phyloP scores from a whole-genome alignment of 495 filamentous ascomycete genomes.

The Aspergillus coremiiformis region DNA sequence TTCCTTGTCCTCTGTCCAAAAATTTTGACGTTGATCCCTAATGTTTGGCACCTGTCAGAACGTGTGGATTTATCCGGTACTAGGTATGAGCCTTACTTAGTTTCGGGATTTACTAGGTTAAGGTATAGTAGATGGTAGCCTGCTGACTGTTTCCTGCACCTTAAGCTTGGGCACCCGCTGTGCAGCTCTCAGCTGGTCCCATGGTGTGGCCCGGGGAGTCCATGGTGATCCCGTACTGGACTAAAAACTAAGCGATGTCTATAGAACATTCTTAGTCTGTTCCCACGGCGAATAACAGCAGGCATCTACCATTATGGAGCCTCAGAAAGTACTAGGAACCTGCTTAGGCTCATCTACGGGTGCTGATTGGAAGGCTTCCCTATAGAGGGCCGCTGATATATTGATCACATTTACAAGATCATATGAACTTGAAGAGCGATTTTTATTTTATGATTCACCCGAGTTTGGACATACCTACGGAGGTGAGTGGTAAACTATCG shows the following conservation, averaged over 20 bases:
- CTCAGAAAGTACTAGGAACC: constrained; percentile 2
- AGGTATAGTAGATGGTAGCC: background rate
- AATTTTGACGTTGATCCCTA: background rate
- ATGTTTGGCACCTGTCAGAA: constrained; percentile 1
- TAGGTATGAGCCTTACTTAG: background rate
- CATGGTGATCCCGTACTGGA: constrained; percentile 8
- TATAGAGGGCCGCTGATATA: background rate
- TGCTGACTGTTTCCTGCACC: background rate
- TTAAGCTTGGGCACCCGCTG: background rate
- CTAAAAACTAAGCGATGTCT: constrained; percentile 6
- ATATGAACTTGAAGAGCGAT: background rate
- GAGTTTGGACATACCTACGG: background rate
- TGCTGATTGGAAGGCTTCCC: background rate
- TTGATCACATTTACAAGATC: background rate
- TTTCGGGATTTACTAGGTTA: background rate
- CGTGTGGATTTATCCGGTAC: background rate
- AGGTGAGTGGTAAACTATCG: background rate
- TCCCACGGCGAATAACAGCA: constrained; percentile 3
- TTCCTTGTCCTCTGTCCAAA: background rate
- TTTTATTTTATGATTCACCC: background rate
- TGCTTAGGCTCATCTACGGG: background rate
- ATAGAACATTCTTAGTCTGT: constrained; percentile 19
- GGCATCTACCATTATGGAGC: constrained; percentile 1
- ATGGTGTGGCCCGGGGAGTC: constrained; percentile 4
- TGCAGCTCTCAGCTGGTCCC: background rate